These are phyloP conservation scores for Plantago rigida DNA, from an alignment of 305 asterid species.

Conservation along the genomic window DNA sequence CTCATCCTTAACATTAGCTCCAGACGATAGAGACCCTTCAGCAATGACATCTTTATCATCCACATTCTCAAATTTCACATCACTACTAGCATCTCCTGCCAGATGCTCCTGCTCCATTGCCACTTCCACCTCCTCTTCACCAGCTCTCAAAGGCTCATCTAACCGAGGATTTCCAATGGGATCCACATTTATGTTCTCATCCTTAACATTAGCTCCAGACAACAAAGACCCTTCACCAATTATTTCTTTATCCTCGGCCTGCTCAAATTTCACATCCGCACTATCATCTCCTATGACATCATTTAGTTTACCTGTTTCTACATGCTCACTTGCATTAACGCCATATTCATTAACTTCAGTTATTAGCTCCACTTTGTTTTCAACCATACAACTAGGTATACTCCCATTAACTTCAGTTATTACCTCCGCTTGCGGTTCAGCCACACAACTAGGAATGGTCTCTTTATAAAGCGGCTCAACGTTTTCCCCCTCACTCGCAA, in stretches of 20 bases:
- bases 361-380: neutral
- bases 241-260: conserved; percentile 24
- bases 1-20: conserved; percentile 26
- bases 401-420: conserved; percentile 7
- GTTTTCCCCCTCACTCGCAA: conserved; percentile 27
- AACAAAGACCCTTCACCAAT: conserved; percentile 25
- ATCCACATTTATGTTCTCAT: conserved; percentile 26
- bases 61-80: conserved; percentile 27
- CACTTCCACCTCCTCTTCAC: neutral
- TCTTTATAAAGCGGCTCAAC: conserved; percentile 15
- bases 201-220: conserved; percentile 11
- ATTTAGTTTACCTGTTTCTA: conserved; percentile 26
- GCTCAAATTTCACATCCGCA: conserved; percentile 27
- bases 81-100: neutral
- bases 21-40: conserved; percentile 26
- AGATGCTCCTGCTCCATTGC: no score
- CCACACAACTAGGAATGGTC: conserved; percentile 20
- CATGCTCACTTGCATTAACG: conserved; percentile 25
- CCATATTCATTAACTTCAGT: conserved; percentile 23
- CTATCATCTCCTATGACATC: conserved; percentile 16
- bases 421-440: conserved; percentile 25
- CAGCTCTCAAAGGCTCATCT: conserved; percentile 20
- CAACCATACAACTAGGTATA: no score
- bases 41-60: conserved; percentile 25
- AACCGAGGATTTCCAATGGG: conserved; percentile 15